Base-by-base conservation (phyloP, 371 early-diverging fungal genomes). In the Mucor piriformis region DNA sequence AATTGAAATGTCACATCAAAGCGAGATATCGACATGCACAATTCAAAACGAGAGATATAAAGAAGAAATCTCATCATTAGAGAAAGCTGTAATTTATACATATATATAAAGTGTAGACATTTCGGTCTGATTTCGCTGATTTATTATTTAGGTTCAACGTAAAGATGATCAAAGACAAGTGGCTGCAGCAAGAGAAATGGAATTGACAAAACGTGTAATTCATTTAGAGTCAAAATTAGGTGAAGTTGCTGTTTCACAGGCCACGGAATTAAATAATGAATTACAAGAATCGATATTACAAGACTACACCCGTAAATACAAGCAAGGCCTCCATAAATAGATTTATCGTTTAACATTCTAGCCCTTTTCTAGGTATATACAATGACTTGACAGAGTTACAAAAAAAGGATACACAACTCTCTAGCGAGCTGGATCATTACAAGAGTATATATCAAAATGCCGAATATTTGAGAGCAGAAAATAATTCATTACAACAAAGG, bases 401-500 rank as follows among this genome's bases (percentile, higher is more conserved):
- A 51, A 43, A 50, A 8, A 51, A 76, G 44, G 74, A 70, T 21
- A 33, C 57, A 24, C 64, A 70, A 23, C 37, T 74, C 43, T 54
- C 51, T 20, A 34, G 63, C 0, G 70, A 77, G 12, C 65, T 73
- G 24, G 66, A 63, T 18, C 75, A 74, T 37, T 69, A 60, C 51
- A 69, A 72, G 35, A 66, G 72, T 32, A 59, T 70, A 52, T 69
- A 70, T 42, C 59, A 69, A 43, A 74, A 74, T 49, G 63, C 65
- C 2, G 73, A 74, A 47, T 59, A 69, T 0, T 61, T 70, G 61
- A 43, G 78, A 73, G 23, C 60, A 70, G 34, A 74, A 71, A 48
- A 33, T 52, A 15, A 63, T 40, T 16, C 38, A n/a, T 25, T 77
- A 34, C 50, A 68, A 34, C 61, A 67, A 21, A 57, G 69, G 25